Conservation (phyloP, 768 basidiomycete species). For the Lactarius akahatsu region DNA sequence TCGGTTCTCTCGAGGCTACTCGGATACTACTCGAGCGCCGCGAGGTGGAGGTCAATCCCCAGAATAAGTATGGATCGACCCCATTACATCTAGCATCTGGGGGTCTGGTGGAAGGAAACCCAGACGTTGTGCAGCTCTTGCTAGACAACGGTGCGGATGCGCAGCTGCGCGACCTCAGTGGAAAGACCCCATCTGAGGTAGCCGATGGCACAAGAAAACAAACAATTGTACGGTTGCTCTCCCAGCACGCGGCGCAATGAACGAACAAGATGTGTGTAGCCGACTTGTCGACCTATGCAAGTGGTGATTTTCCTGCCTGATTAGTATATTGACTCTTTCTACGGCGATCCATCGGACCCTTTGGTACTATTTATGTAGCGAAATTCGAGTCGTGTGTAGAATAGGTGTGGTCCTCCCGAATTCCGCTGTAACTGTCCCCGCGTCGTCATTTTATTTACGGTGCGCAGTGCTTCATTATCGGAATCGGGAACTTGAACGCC, state of each 20-base stretch:
- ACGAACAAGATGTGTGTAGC: not conserved
- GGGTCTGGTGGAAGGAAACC: no score
- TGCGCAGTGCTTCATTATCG: not conserved
- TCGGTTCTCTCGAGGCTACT: not conserved
- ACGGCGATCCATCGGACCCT: not conserved
- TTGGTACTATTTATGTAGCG: not conserved
- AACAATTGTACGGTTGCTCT: not conserved
- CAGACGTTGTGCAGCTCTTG: not conserved
- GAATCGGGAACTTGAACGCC: not conserved
- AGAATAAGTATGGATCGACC: not conserved
- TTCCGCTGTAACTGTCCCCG: not conserved
- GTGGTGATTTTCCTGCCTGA: not conserved
- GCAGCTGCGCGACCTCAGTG: not conserved
- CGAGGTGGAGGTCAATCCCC: not conserved
- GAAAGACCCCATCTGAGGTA: not conserved
- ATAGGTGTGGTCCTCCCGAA: not conserved
- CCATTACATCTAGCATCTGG: not conserved
- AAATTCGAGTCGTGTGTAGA: not conserved
- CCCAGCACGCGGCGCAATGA: not conserved
- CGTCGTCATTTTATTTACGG: not conserved
- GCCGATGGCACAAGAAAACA: rapidly evolving
- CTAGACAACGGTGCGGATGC: not conserved
- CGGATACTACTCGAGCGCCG: not conserved
- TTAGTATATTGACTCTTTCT: not conserved
- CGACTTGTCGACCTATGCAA: not conserved